Evolutionary conservation across 176 grass and related monocot genomes (phyloP).

Genomic region (Elymus sibiricus): DNA sequence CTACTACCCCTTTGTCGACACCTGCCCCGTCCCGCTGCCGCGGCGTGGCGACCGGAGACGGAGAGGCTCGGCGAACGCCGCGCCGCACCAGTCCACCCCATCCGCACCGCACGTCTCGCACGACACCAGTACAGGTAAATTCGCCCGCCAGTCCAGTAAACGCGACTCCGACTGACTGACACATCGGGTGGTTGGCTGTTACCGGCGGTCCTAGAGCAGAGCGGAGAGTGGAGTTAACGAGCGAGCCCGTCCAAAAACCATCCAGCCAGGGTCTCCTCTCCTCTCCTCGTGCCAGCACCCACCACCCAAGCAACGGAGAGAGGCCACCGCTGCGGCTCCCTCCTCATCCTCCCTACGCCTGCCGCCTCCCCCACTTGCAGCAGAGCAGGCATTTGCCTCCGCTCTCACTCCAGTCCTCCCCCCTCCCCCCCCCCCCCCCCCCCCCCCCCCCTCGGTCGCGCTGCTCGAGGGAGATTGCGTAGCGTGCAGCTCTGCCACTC

Average conservation of each 20-base stretch:
- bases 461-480: neutral
- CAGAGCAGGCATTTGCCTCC: too few species aligned
- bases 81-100: too few species aligned
- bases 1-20: neutral
- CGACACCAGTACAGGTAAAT: neutral
- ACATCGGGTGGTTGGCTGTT: neutral
- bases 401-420: conserved; percentile 13
- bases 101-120: neutral
- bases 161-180: conserved; percentile 4
- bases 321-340: neutral
- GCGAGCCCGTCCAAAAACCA: neutral
- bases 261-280: neutral
- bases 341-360: conserved; percentile 2
- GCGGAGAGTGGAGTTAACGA: neutral
- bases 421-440: neutral
- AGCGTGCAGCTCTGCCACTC: neutral
- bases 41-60: neutral
- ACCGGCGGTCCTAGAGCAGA: too few species aligned
- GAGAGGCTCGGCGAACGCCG: too few species aligned
- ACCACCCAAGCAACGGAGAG: neutral
- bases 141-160: neutral
- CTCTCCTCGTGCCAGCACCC: neutral
- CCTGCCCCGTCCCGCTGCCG: neutral
- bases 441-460: neutral
- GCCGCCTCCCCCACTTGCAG: too few species aligned